Base-by-base conservation (phyloP, 2,329 filamentous ascomycete species). In the Claviceps sp. region DNA sequence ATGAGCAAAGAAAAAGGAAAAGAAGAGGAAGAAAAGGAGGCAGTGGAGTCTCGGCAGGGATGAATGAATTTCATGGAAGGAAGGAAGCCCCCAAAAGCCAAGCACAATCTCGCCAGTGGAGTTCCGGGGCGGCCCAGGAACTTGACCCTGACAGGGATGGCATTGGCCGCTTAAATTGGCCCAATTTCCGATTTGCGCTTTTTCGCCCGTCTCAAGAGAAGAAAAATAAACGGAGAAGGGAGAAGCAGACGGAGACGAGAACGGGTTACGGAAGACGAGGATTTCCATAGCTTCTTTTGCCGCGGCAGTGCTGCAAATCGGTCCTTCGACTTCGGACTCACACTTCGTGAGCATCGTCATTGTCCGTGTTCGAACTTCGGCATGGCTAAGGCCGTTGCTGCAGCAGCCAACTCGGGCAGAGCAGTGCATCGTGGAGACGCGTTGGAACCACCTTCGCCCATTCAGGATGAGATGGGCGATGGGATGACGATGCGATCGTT, bases 141-240 rank as follows among this genome's bases (percentile, higher is more conserved):
- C 52, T 34, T 47, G 51, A 48, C 53, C 48, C 45, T 43, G 46
- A 30, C 51, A 34, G 34, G 47, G 24, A 38, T 46, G 26, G 26
- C 44, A 47, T 47, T 47, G 44, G 44, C 44, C 44, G 44, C 44
- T 47, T 13, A 60, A 59, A 59, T 60, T 60, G 57, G 52, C n/a
- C 48, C 58, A 61, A 60, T 61, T 59, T 61, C 52, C 55, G 50
- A 16, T 11, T 20, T 24, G 6, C 22, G 44, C 16, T 36, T 30
- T n/a, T 24, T 47, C 26, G n/a, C 44, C n/a, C 9, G 13, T 3
- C 3, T n/a, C n/a, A 34, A n/a, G 9, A 26, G 26, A 45, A 6
- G 5, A n/a, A 14, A 24, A 14, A n/a, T 22, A 26, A 22, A 30
- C 43, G 43, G 43, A 30, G 24, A 43, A 43, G 22, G 43, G 43